Evolutionary conservation across 164 flowering plant genomes (phyloP), one percentile per base, ranked within the genome.

Genomic region (Hamamelis virginiana): DNA sequence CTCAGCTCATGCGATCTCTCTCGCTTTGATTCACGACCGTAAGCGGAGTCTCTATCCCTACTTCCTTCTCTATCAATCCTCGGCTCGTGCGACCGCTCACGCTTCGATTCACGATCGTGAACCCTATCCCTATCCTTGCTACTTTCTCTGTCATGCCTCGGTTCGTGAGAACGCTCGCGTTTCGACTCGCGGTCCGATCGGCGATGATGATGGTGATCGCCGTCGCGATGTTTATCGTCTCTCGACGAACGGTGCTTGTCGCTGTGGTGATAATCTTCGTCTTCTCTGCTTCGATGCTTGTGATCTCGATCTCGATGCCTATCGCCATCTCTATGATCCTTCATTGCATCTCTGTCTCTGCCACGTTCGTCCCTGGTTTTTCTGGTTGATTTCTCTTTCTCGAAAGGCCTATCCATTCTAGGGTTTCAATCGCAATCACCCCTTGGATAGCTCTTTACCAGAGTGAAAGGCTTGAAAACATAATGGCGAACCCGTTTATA

Each of bases 31-130:
- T 67, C 76, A 18, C 67, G 74, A 57, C 70, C 72, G 18, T 47
- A 48, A 21, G 65, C 47, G 15, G 62, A 28, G 18, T 48, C 71
- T 21, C 78, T 59, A 16, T 27, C 62, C 59, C 45, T 57, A 33
- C 73, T 28, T 56, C 19, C 55, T 66, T 66, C 69, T 14, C 62
- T 38, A 9, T 56, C 70, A 11, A 33, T 62, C 13, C 70, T 53
- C 51, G 63, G 66, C 10, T 82, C 86, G 23, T 70, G 59, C 8
- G 80, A 70, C 26, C 58, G 57, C 77, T 78, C 82, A 47, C 73
- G 72, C 59, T 69, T 22, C 16, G 74, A 72, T 10, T 67, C 76
- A 18, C 67, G 74, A 57, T 73, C 72, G 18, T 47, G 59, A 21
- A 64, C 47, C n/a, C 65, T 45, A 23, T 48, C 71, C n/a, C 78